Conservation (phyloP, 352 stramenopile genomes). For the Blastocystis hominis region DNA sequence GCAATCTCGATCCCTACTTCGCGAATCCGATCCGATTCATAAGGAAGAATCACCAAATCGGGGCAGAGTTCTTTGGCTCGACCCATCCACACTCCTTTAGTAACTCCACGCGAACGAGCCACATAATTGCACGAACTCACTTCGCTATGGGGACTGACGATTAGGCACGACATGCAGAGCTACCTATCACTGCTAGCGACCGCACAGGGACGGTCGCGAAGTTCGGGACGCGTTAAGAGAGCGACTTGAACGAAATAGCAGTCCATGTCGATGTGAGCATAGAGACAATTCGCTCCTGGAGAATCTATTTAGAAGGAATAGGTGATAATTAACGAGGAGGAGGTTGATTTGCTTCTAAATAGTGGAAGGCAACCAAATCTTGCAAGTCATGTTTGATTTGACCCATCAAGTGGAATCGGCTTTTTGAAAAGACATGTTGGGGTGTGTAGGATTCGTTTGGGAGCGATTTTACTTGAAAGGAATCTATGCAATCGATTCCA, state of each 20-base stretch:
- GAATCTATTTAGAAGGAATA: background rate
- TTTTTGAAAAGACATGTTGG: slow-evolving; percentile 11
- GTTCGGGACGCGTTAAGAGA: background rate
- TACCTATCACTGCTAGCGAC: slow-evolving; percentile 22
- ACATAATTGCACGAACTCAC: slow-evolving; percentile 49
- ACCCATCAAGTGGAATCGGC: slow-evolving; percentile 53
- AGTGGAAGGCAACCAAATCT: background rate
- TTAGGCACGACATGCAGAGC: background rate
- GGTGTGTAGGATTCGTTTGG: background rate
- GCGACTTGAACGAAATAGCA: slow-evolving; percentile 54
- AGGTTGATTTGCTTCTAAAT: background rate
- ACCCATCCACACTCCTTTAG: slow-evolving; percentile 30
- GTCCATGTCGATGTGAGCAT: slow-evolving; percentile 52
- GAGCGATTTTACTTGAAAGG: background rate
- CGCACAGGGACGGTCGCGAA: background rate
- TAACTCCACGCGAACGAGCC: background rate
- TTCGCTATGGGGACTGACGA: slow-evolving; percentile 7
- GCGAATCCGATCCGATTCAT: slow-evolving; percentile 2
- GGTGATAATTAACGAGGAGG: background rate
- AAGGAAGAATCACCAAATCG: slow-evolving; percentile 16
- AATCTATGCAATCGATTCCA: background rate
- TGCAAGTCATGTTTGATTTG: slow-evolving; percentile 30
- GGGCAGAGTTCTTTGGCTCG: slow-evolving; percentile 38
- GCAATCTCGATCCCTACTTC: background rate
- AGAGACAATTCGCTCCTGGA: slow-evolving; percentile 25